Evolutionary conservation across 495 filamentous ascomycete species (phyloP).

Genomic region (Xanthoparmelia taractica): DNA sequence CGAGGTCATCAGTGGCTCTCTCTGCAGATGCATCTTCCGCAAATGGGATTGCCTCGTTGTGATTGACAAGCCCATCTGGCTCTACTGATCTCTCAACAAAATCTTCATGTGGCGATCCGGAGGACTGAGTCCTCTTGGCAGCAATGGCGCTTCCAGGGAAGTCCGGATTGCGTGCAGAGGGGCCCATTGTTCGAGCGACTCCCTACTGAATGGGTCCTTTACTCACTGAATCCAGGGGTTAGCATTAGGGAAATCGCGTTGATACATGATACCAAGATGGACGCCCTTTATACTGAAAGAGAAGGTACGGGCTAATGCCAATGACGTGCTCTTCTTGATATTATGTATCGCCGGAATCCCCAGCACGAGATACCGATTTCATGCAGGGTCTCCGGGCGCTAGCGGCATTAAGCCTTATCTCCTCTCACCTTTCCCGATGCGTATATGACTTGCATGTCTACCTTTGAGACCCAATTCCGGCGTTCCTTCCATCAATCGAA

Average conservation of each 20-base stretch:
- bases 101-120: not conserved
- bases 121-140: not conserved
- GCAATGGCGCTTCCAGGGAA: too few relatives aligned
- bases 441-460: too few relatives aligned
- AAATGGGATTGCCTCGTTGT: not conserved
- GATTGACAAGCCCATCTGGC: not conserved
- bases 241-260: not conserved
- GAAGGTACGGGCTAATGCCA: not conserved
- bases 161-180: not conserved
- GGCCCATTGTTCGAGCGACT: not conserved
- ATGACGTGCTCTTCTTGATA: too few relatives aligned
- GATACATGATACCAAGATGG: not conserved
- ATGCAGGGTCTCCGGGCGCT: too few relatives aligned
- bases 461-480: too few relatives aligned
- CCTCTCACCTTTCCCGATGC: too few relatives aligned
- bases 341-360: too few relatives aligned
- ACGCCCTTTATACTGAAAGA: not conserved
- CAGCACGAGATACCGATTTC: too few relatives aligned
- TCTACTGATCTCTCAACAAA: not conserved
- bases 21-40: constrained; percentile 3
- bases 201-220: not conserved
- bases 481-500: too few relatives aligned
- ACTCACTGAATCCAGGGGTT: not conserved
- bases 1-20: constrained; percentile 10
- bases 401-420: too few relatives aligned